These are phyloP conservation scores for Phellinidium pouzarii DNA, from an alignment of 1,284 basidiomycete genomes.

Conservation along the genomic window DNA sequence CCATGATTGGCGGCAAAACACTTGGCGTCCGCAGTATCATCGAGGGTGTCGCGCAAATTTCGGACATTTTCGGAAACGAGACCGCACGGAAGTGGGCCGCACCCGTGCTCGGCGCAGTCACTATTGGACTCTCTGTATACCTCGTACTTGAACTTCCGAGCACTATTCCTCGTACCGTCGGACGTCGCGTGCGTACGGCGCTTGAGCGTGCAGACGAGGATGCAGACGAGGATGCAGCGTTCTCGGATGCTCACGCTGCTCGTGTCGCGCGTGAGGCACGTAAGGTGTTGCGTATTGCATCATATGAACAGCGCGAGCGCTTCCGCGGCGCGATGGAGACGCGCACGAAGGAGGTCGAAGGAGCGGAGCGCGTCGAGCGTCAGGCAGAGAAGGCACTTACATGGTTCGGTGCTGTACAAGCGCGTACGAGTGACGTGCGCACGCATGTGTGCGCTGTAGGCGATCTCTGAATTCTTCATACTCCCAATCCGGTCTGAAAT, in stretches of 20 bases:
- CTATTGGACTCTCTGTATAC: slow-evolving; percentile 76
- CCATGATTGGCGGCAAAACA: slow-evolving; percentile 78
- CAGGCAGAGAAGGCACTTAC: slow-evolving; percentile 66
- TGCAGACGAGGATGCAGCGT: slow-evolving; percentile 40
- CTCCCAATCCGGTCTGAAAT: neutral
- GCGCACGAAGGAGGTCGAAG: slow-evolving; percentile 67
- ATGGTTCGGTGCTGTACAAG: slow-evolving; percentile 61
- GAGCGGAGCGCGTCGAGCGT: slow-evolving; percentile 69
- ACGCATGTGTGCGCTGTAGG: slow-evolving; percentile 29
- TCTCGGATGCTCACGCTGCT: slow-evolving; percentile 63
- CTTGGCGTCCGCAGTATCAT: slow-evolving; percentile 75
- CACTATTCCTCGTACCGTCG: slow-evolving; percentile 89
- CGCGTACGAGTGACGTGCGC: slow-evolving; percentile 52
- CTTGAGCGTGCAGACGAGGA: slow-evolving; percentile 37
- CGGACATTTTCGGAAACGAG: slow-evolving; percentile 80
- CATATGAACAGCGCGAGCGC: slow-evolving; percentile 85
- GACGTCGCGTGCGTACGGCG: slow-evolving; percentile 64
- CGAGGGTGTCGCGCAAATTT: slow-evolving; percentile 67
- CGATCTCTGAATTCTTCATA: slow-evolving; percentile 17
- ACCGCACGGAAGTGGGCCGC: slow-evolving; percentile 82
- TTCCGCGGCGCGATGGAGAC: slow-evolving; percentile 82
- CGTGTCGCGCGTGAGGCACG: slow-evolving; percentile 84
- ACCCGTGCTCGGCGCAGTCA: slow-evolving; percentile 73
- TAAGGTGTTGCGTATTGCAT: slow-evolving; percentile 90
- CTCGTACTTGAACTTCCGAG: slow-evolving; percentile 85